phyloP scores from a whole-genome alignment of 371 early-diverging fungal species.

The Syncephalastrum contaminatum region DNA sequence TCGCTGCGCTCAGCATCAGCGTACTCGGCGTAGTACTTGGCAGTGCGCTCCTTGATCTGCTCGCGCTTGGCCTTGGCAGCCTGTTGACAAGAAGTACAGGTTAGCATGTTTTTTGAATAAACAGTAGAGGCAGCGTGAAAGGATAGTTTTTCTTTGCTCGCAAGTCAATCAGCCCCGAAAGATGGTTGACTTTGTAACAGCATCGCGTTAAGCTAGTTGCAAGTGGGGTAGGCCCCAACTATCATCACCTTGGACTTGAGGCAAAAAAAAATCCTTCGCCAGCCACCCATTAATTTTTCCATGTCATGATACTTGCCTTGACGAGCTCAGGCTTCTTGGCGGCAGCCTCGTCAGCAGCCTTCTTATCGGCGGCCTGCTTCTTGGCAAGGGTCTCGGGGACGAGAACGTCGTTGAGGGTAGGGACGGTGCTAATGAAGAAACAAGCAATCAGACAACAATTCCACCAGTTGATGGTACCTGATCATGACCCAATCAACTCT shows the following conservation, averaged over 20 bases:
- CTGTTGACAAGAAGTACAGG: constrained; percentile 35
- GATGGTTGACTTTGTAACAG: constrained; percentile 63
- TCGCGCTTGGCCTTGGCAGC: constrained; percentile 80
- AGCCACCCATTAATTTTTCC: not conserved
- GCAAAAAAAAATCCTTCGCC: not conserved
- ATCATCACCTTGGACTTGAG: constrained; percentile 11
- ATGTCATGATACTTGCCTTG: constrained; percentile 56
- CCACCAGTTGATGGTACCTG: not conserved
- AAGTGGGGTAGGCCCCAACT: constrained; percentile 11
- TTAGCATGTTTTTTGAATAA: no score
- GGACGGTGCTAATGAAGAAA: constrained; percentile 44
- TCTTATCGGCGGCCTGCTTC: constrained; percentile 91
- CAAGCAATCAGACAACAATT: constrained; percentile 8
- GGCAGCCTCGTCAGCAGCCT: constrained; percentile 77
- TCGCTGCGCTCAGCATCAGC: constrained; percentile 82
- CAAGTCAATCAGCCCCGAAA: constrained; percentile 66
- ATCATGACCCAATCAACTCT: no score
- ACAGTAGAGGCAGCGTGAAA: no score
- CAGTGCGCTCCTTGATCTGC: constrained; percentile 97
- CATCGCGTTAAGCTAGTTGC: constrained; percentile 49
- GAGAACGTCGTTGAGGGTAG: constrained; percentile 68
- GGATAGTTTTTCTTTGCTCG: no score
- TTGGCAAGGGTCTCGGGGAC: constrained; percentile 97
- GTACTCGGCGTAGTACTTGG: constrained; percentile 96
- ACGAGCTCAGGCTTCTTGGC: constrained; percentile 58